These are phyloP conservation scores for Eucalyptus guilfoylei DNA, from an alignment of 345 rosid genomes.

Conservation along the genomic window DNA sequence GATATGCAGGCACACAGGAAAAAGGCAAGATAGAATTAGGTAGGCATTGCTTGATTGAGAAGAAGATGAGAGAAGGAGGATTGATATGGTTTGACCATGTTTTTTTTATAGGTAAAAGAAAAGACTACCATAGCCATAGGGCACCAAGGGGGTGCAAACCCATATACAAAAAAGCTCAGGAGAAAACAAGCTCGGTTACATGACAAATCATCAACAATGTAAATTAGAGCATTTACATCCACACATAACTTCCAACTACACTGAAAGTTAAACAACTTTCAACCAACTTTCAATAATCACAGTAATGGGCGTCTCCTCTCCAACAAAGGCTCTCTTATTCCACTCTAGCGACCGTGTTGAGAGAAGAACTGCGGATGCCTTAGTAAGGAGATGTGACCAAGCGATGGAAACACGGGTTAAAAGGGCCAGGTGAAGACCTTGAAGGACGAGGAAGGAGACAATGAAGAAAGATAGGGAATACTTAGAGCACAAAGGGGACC, in stretches of 20 bases:
- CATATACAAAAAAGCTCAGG: background rate
- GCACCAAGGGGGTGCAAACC: background rate
- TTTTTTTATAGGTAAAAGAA: background rate
- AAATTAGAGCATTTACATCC: background rate
- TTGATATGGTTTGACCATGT: background rate
- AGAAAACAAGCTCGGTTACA: background rate
- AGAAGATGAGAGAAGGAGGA: background rate
- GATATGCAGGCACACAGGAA: background rate
- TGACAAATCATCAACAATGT: background rate
- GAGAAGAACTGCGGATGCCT: background rate
- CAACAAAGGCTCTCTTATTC: background rate
- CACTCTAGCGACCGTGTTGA: background rate
- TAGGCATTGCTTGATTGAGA: background rate
- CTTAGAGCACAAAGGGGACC: background rate
- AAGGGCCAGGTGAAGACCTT: background rate
- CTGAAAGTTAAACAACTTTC: background rate
- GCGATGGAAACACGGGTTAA: background rate
- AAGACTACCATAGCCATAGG: background rate
- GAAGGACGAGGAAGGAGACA: background rate
- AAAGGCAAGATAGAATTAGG: background rate
- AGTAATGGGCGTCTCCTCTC: background rate
- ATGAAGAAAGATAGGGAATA: background rate
- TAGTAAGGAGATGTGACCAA: background rate
- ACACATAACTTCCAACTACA: background rate
- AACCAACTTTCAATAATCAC: background rate